A percentile compares a stretch with the other conserved stretches of the same genome.
phyloP scores from a whole-genome alignment of 164 flowering plant genomes.

The Aristolochia contorta region DNA sequence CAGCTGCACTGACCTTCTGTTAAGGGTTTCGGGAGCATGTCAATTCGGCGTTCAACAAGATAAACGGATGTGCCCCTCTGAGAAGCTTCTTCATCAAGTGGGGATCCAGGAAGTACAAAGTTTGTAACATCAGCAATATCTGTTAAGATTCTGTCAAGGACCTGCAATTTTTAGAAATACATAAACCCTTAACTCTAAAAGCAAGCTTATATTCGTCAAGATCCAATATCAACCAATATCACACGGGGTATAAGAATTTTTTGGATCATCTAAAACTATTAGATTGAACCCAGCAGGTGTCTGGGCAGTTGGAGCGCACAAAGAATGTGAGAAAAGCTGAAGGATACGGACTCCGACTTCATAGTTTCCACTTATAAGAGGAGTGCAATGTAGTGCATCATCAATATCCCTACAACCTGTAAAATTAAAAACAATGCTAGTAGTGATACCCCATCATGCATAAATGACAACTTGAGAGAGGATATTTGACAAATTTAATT shows the following conservation, averaged over 20 bases:
- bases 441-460: not conserved
- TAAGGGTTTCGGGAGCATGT: conserved; percentile 98
- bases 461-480: not conserved
- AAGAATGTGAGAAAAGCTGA: not conserved
- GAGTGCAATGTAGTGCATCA: conserved; percentile 93
- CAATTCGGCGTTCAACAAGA: conserved; percentile 97
- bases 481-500: not conserved
- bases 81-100: conserved; percentile 91
- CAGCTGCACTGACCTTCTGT: conserved; percentile 58
- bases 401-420: conserved; percentile 99
- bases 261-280: no score
- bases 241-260: not conserved
- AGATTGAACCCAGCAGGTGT: no score
- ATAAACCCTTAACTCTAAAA: not conserved
- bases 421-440: conserved; percentile 5
- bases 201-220: not conserved
- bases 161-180: not conserved
- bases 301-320: not conserved
- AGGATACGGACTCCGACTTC: conserved; percentile 99
- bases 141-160: conserved; percentile 19
- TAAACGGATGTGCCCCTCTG: conserved; percentile 98
- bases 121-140: conserved; percentile 99
- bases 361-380: conserved; percentile 87
- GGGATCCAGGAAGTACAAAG: conserved; percentile 87
- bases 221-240: not conserved